Conservation (phyloP, 2,329 filamentous ascomycete genomes). For the Beauveria asiatica region DNA sequence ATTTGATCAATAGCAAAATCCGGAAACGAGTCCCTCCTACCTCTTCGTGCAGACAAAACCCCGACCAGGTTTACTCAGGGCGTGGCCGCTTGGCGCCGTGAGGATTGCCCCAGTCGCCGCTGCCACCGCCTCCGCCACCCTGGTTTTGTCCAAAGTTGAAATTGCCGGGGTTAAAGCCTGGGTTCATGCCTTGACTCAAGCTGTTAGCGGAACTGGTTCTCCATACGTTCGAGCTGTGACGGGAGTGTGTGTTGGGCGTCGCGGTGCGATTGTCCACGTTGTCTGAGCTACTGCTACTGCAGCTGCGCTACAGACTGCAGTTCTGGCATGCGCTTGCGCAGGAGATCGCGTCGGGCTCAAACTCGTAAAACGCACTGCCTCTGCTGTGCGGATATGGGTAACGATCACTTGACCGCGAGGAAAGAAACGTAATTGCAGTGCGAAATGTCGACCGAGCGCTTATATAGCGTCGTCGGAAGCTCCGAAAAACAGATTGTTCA, state of each 20-base stretch:
- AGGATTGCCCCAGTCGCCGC: slow-evolving; percentile 64
- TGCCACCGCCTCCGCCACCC: slow-evolving; percentile 30
- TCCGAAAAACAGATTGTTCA: slow-evolving; percentile 9
- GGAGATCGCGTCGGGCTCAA: background rate
- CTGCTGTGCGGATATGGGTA: background rate
- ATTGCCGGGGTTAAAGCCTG: slow-evolving; percentile 62
- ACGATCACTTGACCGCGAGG: background rate
- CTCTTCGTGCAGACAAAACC: background rate
- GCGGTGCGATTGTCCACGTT: too few relatives aligned
- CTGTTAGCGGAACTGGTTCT: slow-evolving; percentile 38
- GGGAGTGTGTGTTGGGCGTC: background rate
- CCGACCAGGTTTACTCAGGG: slow-evolving; percentile 45
- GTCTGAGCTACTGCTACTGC: background rate
- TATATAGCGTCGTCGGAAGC: slow-evolving; percentile 36
- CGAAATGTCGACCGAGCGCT: slow-evolving; percentile 19
- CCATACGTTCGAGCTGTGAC: background rate
- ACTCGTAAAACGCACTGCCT: background rate
- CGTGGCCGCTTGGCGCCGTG: slow-evolving; percentile 73
- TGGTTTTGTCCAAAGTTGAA: slow-evolving; percentile 55
- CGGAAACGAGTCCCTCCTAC: too few relatives aligned
- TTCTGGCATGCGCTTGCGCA: background rate
- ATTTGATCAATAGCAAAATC: background rate
- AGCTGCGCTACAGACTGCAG: background rate
- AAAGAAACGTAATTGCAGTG: background rate
- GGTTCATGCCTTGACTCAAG: slow-evolving; percentile 45